Base-by-base conservation (phyloP, 1,284 basidiomycete species). In the Apiotrichum domesticum region DNA sequence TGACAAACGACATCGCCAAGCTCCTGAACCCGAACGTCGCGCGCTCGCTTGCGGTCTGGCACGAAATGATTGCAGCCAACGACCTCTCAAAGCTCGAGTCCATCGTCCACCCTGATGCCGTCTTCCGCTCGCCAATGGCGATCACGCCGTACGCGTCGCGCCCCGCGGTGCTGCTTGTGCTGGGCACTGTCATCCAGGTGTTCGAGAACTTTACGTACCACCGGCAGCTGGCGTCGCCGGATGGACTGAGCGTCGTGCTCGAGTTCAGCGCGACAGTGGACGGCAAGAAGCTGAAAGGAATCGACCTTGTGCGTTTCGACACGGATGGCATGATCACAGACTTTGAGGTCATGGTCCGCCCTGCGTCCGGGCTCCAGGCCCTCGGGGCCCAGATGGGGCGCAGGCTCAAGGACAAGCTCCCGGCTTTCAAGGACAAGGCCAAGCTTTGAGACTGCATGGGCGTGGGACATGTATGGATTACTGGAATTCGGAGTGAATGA, bases 271-370 rank as follows among this genome's bases (percentile, higher is more conserved):
- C 57, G 1, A 35, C 1, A 13, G 57, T 58, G 13, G 34, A 47
- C 14, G 60, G 40, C 42, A 62, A 56, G 57, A 34, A 46, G 45
- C 55, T 62, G 41, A 62, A 62, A 51, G 60, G 60, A 11, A 49
- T 62, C 32, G 60, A 62, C 34, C 55, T 62, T 3, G 50, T 62
- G 34, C 42, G 37, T 37, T 62, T 62, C 29, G 48, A 55, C 49
- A 49, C 52, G 39, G 54, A 58, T 10, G 60, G 60, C 3, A 10
- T 34, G 45, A 62, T 62, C 11, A 33, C 39, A 52, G 60, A 62
- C 39, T 62, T 62, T 35, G 60, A 62, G 46, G 60, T 62, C 48
- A 58, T 58, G 60, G 57, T 62, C 9, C 51, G 60, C 6, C 60
- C 60, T 3, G 9, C 56, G 5, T 54, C 39, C 35, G 60, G 54